Conservation (phyloP, 2,329 filamentous ascomycete genomes). For the Bipolaris bicolor region DNA sequence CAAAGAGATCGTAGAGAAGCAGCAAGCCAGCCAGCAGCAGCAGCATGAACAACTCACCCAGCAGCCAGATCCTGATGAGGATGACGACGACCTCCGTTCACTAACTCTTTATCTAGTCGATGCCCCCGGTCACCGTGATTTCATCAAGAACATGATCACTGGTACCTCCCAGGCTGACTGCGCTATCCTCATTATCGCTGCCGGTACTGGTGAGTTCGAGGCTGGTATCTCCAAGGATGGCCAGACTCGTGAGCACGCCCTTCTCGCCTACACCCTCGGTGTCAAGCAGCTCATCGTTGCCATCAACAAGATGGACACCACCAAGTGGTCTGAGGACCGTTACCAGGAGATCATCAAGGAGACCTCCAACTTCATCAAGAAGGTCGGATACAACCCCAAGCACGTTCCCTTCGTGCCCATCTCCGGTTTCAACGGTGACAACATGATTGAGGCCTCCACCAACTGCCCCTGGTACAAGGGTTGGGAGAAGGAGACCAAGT, state of each 20-base stretch:
- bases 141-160: constrained; percentile 99
- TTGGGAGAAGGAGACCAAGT: constrained; percentile 98
- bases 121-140: constrained; percentile 99
- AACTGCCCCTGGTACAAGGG: constrained; percentile 99
- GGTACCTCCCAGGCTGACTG: constrained; percentile 99
- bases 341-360: constrained; percentile 99
- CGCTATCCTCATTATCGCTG: constrained; percentile 99
- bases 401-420: constrained; percentile 97
- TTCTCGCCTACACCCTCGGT: constrained; percentile 99
- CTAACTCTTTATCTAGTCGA: constrained; percentile 51
- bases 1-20: not conserved
- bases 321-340: constrained; percentile 96
- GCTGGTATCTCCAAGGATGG: constrained; percentile 99
- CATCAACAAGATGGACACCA: constrained; percentile 99
- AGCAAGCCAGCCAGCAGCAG: not conserved
- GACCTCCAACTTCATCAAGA: constrained; percentile 99
- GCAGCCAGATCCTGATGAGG: not conserved
- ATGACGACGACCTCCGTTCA: not conserved
- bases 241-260: constrained; percentile 99
- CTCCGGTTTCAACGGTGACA: constrained; percentile 99
- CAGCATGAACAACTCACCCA: not conserved
- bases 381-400: constrained; percentile 99
- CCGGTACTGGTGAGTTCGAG: constrained; percentile 99
- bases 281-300: constrained; percentile 99
- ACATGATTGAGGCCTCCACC: constrained; percentile 89